Conservation (phyloP, 2,329 filamentous ascomycete species). For the Alternaria gaisen region DNA sequence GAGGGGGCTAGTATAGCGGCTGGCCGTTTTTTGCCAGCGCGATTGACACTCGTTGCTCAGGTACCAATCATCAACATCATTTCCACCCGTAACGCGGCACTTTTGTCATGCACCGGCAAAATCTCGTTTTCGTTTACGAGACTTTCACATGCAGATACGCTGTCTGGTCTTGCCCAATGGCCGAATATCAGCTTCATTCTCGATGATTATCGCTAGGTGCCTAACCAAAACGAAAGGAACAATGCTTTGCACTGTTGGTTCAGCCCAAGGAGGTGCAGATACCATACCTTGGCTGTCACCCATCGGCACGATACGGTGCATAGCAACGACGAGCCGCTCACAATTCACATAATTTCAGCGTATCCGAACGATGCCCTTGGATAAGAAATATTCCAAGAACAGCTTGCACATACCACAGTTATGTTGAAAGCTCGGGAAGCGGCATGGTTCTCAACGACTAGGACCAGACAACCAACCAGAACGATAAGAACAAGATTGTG, state of each 20-base stretch:
- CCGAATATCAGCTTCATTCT: neutral
- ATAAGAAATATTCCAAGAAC: neutral
- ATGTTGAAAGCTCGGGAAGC: neutral
- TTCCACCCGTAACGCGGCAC: neutral
- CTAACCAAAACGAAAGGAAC: neutral
- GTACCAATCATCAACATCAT: neutral
- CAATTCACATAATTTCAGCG: neutral
- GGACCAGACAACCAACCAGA: neutral
- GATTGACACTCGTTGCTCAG: neutral
- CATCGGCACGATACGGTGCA: neutral
- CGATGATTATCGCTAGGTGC: neutral
- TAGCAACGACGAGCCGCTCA: neutral
- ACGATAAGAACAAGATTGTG: neutral
- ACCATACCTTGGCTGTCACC: neutral
- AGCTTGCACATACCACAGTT: neutral
- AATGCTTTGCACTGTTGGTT: neutral
- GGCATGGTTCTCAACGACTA: neutral
- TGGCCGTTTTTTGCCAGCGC: slow-evolving; percentile 2
- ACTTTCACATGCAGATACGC: neutral
- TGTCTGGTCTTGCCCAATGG: neutral
- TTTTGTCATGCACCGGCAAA: neutral
- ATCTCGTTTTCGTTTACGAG: neutral
- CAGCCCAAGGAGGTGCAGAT: neutral
- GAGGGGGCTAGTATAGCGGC: neutral
- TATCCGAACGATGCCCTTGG: neutral